Conservation (phyloP, 1,284 basidiomycete species). For the Rhodotorula sp. region DNA sequence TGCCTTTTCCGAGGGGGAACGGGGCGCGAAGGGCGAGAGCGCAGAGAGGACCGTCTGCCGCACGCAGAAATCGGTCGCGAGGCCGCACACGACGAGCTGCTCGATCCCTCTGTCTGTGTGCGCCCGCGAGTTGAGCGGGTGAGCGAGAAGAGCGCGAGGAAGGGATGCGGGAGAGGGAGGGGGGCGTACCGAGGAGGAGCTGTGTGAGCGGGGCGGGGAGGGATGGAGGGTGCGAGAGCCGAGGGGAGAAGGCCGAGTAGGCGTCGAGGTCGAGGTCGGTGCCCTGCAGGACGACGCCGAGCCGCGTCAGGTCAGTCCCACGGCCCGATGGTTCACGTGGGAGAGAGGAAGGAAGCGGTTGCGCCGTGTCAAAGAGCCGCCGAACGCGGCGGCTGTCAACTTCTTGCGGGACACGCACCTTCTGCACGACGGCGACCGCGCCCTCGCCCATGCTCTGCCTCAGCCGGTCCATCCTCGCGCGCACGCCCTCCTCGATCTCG, state of each 20-base stretch:
- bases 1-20: too few relatives aligned
- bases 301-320: background rate
- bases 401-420: conserved; percentile 7
- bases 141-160: background rate
- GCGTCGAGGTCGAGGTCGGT: conserved; percentile 17
- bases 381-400: background rate
- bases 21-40: conserved; percentile 10
- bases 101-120: conserved; percentile 46
- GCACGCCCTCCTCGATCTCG: conserved; percentile 54
- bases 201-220: background rate
- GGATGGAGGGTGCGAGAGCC: background rate
- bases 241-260: conserved; percentile 25
- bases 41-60: conserved; percentile 56
- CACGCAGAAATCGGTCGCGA: conserved; percentile 67
- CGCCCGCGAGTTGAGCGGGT: background rate
- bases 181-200: conserved; percentile 10
- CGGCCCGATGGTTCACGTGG: background rate
- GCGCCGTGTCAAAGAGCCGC: background rate
- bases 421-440: conserved; percentile 11
- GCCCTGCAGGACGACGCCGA: conserved; percentile 1
- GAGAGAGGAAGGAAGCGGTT: background rate
- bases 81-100: conserved; percentile 60
- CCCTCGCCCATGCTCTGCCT: background rate
- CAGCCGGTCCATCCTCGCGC: conserved; percentile 41
- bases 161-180: background rate